Evolutionary conservation across 2,329 filamentous ascomycete species (phyloP), one percentile per base, ranked within the genome.

Genomic region (Didymella segeticola): DNA sequence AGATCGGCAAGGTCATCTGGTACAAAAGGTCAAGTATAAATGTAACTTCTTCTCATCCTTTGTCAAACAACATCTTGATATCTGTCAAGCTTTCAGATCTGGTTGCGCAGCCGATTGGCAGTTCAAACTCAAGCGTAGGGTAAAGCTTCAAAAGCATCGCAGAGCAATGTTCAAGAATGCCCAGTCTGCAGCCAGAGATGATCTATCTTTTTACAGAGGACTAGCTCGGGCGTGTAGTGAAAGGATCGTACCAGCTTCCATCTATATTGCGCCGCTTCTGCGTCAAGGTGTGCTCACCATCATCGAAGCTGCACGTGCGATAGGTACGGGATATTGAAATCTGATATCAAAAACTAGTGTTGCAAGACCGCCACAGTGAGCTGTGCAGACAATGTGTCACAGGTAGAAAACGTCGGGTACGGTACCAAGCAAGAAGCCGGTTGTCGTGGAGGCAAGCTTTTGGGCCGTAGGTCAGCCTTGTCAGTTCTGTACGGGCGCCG

Each of bases 101-200:
- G 55, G 53, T 19, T 47, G 11, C 52, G 52, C 12, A 64, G 55
- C 41, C 49, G 30, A 5, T 52, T 41, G 30, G 56, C 59, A 10
- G 60, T 47, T 37, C 70, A 23, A 41, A 53, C 19, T 51, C 55
- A 2, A 47, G 22, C n/a, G 57, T 72, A 15, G 37, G 69, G 26
- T 58, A 46, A 5, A 69, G 71, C 11, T 71, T 66, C 41, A 52
- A 53, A 63, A 64, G 34, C 72, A 74, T 45, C 62, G 61, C 19
- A 49, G 2, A 31, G 47, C 57, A n/a, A 60, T 62, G 22, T 57
- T 64, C 10, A 22, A 43, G 6, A 48, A 49, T 10, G 42, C 56
- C 1, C 46, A 64, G 17, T 47, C 60, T 5, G 60, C 56, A 3
- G 43, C 55, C 29, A 39, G 64, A 14, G 63, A 26, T 19, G 34